Evolutionary conservation across 73 alveolate genomes (phyloP), one percentile per base, ranked within the genome.

Genomic region (Tetrahymena elliotti): DNA sequence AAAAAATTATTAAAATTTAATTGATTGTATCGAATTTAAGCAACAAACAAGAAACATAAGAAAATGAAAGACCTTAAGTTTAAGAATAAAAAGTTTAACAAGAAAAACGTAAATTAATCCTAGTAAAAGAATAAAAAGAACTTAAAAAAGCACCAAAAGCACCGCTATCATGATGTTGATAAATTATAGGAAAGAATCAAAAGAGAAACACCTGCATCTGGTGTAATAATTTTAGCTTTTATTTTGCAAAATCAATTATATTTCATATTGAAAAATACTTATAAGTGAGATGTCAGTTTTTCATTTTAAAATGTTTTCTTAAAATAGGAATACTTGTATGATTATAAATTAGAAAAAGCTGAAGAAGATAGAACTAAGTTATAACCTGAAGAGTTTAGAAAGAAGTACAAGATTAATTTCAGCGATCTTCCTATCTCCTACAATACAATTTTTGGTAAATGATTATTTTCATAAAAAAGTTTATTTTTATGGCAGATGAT

Each of bases 341-440:
- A 94, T 88, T 94, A 94, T 84, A 94, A 94, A 92, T 38, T 88
- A 40, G 41, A 96, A 37, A 94, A 93, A 88, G 96, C 95, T 36
- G 93, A 83, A 52, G 93, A 84, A 68, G 83, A 84, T 24, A 94
- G 97, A 96, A 40, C 82, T 31, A 36, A 35, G 22, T 88, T 84
- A 27, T 84, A 94, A 40, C 39, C 93, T 33, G 96, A 94, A 38
- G 96, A 94, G 27, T 94, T 94, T 52, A 96, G 84, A 84, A 33
- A 93, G 22, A 84, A 94, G 38, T 95, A 97, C 93, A 98, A 98
- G 96, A 95, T 97, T 35, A 93, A 98, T 82, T 98, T 98, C 93
- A 95, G 95, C 12, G 98, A 98, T 83, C 97, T 98, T 24, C 99
- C 98, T 33, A 97, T 98, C 40, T 97, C 99, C 24, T 92, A 84